These are phyloP conservation scores for Cryphonectria parasitica DNA, from an alignment of 2,329 filamentous ascomycete genomes.

Conservation along the genomic window DNA sequence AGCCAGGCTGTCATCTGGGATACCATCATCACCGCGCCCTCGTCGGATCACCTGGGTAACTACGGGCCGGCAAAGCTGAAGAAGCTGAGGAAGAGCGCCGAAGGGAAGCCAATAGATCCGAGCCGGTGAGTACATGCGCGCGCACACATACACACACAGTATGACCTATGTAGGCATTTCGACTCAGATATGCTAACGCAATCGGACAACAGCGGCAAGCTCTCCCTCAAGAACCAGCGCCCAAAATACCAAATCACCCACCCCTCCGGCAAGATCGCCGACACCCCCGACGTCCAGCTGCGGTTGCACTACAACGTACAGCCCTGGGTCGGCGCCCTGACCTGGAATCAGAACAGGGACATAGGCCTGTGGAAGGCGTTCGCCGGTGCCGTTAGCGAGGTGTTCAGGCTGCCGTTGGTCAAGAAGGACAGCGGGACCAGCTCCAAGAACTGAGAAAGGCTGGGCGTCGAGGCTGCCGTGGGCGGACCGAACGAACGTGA, in stretches of 20 bases:
- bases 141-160: not conserved
- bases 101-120: constrained; percentile 64
- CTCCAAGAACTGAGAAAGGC: not conserved
- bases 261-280: constrained; percentile 76
- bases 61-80: constrained; percentile 62
- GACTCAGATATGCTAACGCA: not conserved
- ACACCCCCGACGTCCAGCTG: constrained; percentile 73
- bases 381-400: constrained; percentile 65
- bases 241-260: constrained; percentile 98
- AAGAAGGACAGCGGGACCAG: constrained; percentile 57
- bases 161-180: not conserved
- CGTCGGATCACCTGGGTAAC: constrained; percentile 65
- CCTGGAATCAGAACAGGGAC: constrained; percentile 71
- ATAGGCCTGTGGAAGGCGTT: constrained; percentile 68
- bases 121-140: constrained; percentile 48
- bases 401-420: constrained; percentile 67
- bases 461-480: not conserved
- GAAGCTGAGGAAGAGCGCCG: constrained; percentile 63
- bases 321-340: constrained; percentile 89
- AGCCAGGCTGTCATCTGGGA: constrained; percentile 95
- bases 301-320: constrained; percentile 95
- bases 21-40: constrained; percentile 80
- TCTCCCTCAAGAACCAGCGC: constrained; percentile 81
- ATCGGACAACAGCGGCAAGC: constrained; percentile 60
- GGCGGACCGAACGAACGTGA: not conserved